Conservation (phyloP, 345 rosid genomes). For the Ceriops decandra region DNA sequence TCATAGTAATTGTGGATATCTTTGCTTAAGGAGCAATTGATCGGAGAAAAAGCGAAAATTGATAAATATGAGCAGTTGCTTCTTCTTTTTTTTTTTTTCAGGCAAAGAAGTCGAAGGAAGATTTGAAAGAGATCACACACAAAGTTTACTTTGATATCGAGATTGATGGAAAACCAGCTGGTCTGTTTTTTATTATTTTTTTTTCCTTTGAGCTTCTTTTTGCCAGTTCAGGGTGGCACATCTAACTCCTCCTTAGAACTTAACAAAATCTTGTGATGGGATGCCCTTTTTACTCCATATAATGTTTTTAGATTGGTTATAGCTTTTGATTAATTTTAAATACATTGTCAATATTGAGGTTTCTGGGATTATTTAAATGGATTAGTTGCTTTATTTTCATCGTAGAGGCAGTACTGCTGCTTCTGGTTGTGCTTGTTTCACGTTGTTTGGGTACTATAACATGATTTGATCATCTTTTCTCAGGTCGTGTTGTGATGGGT, state of each 20-base stretch:
- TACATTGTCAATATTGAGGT: no score
- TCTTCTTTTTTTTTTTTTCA: constrained; percentile 17
- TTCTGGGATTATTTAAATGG: no score
- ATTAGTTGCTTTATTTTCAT: no score
- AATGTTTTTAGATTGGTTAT: no score
- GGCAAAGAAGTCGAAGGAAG: constrained; percentile 66
- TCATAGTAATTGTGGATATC: not conserved
- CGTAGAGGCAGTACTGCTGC: not conserved
- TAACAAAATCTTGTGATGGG: no score
- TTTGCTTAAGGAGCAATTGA: not conserved
- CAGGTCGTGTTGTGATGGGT: constrained; percentile 88
- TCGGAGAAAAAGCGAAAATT: not conserved
- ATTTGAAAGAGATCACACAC: constrained; percentile 68
- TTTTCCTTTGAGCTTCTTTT: not conserved
- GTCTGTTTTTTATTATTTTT: constrained; percentile 27
- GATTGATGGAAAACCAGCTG: constrained; percentile 87
- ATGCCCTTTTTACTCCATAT: no score
- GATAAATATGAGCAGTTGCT: not conserved
- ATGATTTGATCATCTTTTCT: not conserved
- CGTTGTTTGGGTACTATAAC: not conserved
- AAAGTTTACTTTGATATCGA: constrained; percentile 92
- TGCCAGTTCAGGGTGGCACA: not conserved
- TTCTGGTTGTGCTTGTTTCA: not conserved
- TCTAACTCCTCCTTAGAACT: not conserved
- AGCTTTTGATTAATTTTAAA: no score